Evolutionary conservation across 2,329 filamentous ascomycete genomes (phyloP).

Genomic region (Fusarium sp.): DNA sequence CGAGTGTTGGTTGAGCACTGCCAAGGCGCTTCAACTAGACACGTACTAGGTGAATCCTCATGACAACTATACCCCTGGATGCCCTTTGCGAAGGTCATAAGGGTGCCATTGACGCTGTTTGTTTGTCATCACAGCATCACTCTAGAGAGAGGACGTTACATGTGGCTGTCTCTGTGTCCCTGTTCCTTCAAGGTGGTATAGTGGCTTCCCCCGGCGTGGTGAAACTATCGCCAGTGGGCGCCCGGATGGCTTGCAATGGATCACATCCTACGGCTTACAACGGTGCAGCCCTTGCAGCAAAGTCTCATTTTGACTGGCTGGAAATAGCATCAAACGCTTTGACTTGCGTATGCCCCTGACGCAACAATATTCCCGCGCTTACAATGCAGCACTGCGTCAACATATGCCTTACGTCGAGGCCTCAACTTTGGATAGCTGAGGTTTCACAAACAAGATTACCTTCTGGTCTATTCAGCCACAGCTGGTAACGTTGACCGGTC

Average conservation of each 20-base stretch:
- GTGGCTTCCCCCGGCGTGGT: constrained; percentile 16
- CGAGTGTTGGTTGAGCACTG: too few species aligned
- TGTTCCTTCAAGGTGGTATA: neutral
- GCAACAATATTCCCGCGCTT: neutral
- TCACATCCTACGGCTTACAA: neutral
- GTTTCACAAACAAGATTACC: constrained; percentile 5
- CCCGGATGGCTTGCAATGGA: neutral
- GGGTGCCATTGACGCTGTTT: neutral
- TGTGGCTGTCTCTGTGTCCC: neutral
- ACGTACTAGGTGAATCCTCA: neutral
- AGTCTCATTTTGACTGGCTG: neutral
- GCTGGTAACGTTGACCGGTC: neutral
- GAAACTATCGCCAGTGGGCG: neutral
- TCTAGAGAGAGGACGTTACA: neutral
- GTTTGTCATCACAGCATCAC: neutral
- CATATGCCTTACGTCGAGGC: constrained; percentile 6
- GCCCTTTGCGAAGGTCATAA: neutral
- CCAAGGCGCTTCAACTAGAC: too few species aligned
- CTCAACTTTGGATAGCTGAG: neutral
- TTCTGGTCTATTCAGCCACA: neutral
- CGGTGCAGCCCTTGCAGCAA: neutral
- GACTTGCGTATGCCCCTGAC: too few species aligned
- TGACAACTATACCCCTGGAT: neutral
- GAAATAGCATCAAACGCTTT: neutral
- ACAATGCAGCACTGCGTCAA: constrained; percentile 8